Evolutionary conservation across 768 basidiomycete species (phyloP).

Genomic region (Paxillus involutus): DNA sequence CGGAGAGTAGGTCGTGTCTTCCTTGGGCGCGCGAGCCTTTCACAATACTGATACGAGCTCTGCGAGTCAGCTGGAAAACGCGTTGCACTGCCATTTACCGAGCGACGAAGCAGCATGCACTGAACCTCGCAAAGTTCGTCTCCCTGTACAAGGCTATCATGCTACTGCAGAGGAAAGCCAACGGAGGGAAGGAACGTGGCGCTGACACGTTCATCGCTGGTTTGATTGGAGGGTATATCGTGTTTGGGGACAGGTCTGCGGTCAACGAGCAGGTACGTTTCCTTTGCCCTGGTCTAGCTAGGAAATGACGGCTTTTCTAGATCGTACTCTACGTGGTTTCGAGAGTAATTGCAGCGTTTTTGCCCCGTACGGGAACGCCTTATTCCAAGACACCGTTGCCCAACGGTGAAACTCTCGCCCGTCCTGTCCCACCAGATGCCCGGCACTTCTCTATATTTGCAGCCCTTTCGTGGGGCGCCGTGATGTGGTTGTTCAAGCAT

Average conservation of each 20-base stretch:
- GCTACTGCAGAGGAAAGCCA: slow-evolving; percentile 77
- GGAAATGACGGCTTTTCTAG: slow-evolving; percentile 38
- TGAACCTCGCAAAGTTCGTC: slow-evolving; percentile 93
- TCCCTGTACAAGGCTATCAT: slow-evolving; percentile 87
- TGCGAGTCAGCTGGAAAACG: slow-evolving; percentile 60
- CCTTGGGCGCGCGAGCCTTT: neutral
- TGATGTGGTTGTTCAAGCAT: slow-evolving; percentile 95
- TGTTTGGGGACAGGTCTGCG: slow-evolving; percentile 83
- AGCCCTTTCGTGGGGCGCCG: slow-evolving; percentile 88
- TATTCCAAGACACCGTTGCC: slow-evolving; percentile 48
- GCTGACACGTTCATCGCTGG: slow-evolving; percentile 92
- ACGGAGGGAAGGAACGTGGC: slow-evolving; percentile 78
- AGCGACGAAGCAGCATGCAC: slow-evolving; percentile 87
- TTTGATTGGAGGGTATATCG: slow-evolving; percentile 85
- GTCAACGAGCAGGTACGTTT: slow-evolving; percentile 85
- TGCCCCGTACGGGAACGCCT: slow-evolving; percentile 70
- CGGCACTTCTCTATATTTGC: slow-evolving; percentile 85
- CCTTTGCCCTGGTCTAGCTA: slow-evolving; percentile 1
- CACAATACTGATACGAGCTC: slow-evolving; percentile 1
- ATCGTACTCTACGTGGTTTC: slow-evolving; percentile 97
- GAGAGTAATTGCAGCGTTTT: slow-evolving; percentile 86
- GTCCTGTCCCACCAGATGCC: slow-evolving; percentile 82
- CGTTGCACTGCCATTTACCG: slow-evolving; percentile 68
- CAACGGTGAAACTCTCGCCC: slow-evolving; percentile 42
- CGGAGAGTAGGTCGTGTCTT: slow-evolving; percentile 68